Conservation (phyloP, 352 stramenopile genomes). For the Halophytophthora batemanensis region DNA sequence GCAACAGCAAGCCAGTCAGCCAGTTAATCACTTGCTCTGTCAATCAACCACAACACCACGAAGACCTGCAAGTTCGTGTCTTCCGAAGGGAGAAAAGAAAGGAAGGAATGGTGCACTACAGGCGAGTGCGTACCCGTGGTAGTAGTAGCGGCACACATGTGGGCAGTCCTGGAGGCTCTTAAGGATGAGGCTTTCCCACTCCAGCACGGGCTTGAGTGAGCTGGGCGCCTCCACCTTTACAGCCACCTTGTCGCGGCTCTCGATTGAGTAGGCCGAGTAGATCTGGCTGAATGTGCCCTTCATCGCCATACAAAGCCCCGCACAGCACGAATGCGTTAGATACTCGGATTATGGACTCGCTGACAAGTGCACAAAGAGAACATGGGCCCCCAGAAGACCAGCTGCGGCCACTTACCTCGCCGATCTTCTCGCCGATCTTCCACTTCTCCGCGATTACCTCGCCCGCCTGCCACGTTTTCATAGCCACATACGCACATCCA, state of each 20-base stretch:
- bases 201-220: constrained; percentile 83
- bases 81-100: neutral
- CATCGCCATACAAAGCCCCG: too few species aligned
- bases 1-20: neutral
- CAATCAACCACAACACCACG: neutral
- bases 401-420: constrained; percentile 40
- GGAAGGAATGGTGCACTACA: neutral
- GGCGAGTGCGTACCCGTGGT: constrained; percentile 44
- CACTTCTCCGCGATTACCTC: constrained; percentile 81
- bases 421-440: constrained; percentile 87
- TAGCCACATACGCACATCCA: constrained; percentile 3
- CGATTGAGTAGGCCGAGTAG: constrained; percentile 80
- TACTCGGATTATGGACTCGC: constrained; percentile 5
- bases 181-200: constrained; percentile 88
- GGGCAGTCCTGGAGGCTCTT: constrained; percentile 81
- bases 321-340: constrained; percentile 2
- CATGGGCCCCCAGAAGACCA: constrained; percentile 3
- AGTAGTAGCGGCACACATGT: constrained; percentile 82
- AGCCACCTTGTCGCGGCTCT: constrained; percentile 70
- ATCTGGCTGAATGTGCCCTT: constrained; percentile 88
- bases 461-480: constrained; percentile 41
- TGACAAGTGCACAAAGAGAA: constrained; percentile 4
- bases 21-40: neutral
- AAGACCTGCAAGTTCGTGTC: neutral
- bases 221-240: constrained; percentile 87